Conservation (phyloP, 805 yeast genomes). For the Cyberlindnera saturnus region DNA sequence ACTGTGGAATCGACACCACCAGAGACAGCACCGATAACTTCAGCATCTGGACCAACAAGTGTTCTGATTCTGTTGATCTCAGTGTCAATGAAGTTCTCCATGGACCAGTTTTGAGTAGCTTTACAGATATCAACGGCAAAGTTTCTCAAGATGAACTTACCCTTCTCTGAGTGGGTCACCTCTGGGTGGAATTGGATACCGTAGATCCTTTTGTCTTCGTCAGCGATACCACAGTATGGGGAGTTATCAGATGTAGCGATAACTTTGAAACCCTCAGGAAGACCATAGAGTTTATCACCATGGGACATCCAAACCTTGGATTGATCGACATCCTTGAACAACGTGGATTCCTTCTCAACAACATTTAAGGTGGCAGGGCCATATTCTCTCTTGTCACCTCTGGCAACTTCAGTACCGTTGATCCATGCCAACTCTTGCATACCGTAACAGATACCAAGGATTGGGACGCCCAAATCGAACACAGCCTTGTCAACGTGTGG, state of each 20-base stretch:
- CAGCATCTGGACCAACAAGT: slow-evolving; percentile 95
- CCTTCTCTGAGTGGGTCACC: slow-evolving; percentile 92
- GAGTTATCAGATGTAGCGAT: slow-evolving; percentile 93
- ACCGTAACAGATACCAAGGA: slow-evolving; percentile 97
- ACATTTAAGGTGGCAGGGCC: slow-evolving; percentile 92
- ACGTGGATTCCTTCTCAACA: slow-evolving; percentile 55
- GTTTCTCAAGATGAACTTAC: slow-evolving; percentile 80
- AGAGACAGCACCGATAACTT: slow-evolving; percentile 98
- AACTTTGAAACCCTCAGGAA: slow-evolving; percentile 83
- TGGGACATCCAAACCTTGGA: slow-evolving; percentile 99
- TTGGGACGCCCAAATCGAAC: slow-evolving; percentile 87
- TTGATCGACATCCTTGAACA: slow-evolving; percentile 86
- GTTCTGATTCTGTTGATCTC: slow-evolving; percentile 89
- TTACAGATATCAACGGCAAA: slow-evolving; percentile 90
- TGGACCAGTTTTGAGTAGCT: slow-evolving; percentile 89
- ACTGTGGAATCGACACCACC: slow-evolving; percentile 99
- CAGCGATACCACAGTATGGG: slow-evolving; percentile 89
- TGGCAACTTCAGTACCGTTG: slow-evolving; percentile 82
- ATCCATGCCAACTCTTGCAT: slow-evolving; percentile 99
- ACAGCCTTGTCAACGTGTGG: slow-evolving; percentile 97
- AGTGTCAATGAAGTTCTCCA: slow-evolving; percentile 96
- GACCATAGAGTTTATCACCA: slow-evolving; percentile 88
- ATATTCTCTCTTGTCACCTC: slow-evolving; percentile 96
- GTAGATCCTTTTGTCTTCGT: slow-evolving; percentile 64
- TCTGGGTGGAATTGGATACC: slow-evolving; percentile 99